Conservation (phyloP, 108 stramenopile species). For the Nannochloropsis granulata region DNA sequence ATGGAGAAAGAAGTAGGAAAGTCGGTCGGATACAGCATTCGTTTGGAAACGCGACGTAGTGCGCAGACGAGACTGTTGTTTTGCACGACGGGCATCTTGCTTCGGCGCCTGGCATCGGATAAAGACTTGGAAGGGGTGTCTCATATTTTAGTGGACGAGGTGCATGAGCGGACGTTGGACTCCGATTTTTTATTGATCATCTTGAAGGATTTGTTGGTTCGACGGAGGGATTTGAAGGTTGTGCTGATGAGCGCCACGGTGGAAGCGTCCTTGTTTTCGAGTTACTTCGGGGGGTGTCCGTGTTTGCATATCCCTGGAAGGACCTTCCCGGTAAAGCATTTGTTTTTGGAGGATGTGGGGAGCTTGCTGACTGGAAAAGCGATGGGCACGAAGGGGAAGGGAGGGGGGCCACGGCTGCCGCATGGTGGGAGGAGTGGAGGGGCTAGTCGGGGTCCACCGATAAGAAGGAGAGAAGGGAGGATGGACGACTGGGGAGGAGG, state of each 20-base stretch:
- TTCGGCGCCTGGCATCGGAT: slow-evolving; percentile 74
- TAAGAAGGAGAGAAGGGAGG: not conserved
- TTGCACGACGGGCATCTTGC: slow-evolving; percentile 91
- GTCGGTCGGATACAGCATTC: slow-evolving; percentile 79
- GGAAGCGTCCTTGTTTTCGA: slow-evolving; percentile 55
- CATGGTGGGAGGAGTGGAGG: not conserved
- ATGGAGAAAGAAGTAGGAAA: slow-evolving; percentile 49
- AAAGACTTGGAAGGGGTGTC: slow-evolving; percentile 56
- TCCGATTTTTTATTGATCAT: slow-evolving; percentile 79
- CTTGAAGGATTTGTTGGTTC: slow-evolving; percentile 47
- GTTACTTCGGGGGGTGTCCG: slow-evolving; percentile 42
- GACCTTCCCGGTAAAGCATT: slow-evolving; percentile 74
- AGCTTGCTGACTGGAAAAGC: not conserved
- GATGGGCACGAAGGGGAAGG: too few species aligned
- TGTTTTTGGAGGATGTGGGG: slow-evolving; percentile 65
- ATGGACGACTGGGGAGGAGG: not conserved
- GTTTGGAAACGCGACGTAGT: slow-evolving; percentile 56
- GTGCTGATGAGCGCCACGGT: slow-evolving; percentile 83
- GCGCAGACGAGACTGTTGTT: slow-evolving; percentile 65
- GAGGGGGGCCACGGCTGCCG: not conserved
- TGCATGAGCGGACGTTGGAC: slow-evolving; percentile 78
- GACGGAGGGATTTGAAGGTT: slow-evolving; percentile 48
- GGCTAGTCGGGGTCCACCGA: not conserved
- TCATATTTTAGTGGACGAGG: slow-evolving; percentile 89
- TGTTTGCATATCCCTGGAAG: slow-evolving; percentile 78